Evolutionary conservation across 768 basidiomycete genomes (phyloP), one percentile per base, ranked within the genome.

Genomic region (Xanthoconium stramineum): DNA sequence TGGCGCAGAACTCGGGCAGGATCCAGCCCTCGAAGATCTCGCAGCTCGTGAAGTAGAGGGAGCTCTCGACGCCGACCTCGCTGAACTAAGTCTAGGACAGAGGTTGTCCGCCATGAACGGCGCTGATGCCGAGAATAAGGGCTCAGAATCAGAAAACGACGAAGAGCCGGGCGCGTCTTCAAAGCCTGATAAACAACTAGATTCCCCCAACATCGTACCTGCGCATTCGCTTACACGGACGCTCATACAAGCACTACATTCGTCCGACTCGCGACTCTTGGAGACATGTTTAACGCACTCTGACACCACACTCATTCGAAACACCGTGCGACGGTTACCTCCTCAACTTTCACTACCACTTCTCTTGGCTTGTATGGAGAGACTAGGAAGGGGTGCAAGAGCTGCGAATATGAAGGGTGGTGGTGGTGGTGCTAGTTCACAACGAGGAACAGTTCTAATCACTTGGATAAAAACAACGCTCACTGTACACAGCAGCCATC

Each of bases 161-260:
- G 75, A 78, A 15, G 76, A 76, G 15, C 76, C 78, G 24, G 71
- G 64, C 50, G n/a, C 36, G 45, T 57, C 61, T 49, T 61, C 64
- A 24, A 59, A 37, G 44, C 47, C 50, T 11, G 20, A 61, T 52
- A 66, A 48, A 55, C 54, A 54, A 30, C 61, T 54, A 47, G 66
- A 52, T 20, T 74, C 75, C 13, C 66, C 68, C 9, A 65, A 76
- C n/a, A 71, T 79, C 39, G 77, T 85, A 19, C 91, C 94, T 37
- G 85, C 92, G 1, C 85, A 87, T 60, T 95, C 96, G 0, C 81
- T 98, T 56, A 92, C 96, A 29, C 87, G 94, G 53, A 95, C 96
- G 29, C 80, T 99, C 47, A 91, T 96, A 55, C 97, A 99, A 74
- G 96, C 97, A 0, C 75, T 99, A 29, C 97, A 99, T 70, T 98